Base-by-base conservation (phyloP, 2,329 filamentous ascomycete species). In the Venturiaceae sp. region DNA sequence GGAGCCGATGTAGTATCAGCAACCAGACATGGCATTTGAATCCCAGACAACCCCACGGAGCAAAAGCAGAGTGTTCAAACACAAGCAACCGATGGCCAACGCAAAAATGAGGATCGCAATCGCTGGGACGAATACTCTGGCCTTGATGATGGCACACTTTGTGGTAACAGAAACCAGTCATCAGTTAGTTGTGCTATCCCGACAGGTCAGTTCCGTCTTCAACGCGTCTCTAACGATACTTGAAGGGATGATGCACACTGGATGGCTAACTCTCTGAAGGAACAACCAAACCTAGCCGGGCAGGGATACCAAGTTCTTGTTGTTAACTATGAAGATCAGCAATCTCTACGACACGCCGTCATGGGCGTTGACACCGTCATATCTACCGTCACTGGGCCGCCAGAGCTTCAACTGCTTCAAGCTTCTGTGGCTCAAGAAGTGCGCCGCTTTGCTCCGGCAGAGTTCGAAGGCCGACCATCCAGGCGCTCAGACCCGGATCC, bases 331-430 rank as follows among this genome's bases (percentile, higher is more conserved):
- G 71, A 77, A 62, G 75, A 83, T 61, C 69, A 77, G 33, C 74
- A 78, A 1, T 78, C 78, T 44, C 77, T 92, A 28, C 76, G 76
- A 14, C 89, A 84, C 67, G 80, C 82, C 8, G 79, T 92, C n/a
- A 80, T 80, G 59, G 88, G 88, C 9, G 80, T 89, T 44, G 85
- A 91, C 69, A 80, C 88, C 11, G 81, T 90, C 64, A 87, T 91
- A 58, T 91, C 87, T 1, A 91, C 87, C 1, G 82, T 91, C 53
- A 81, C 80, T 1, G 86, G 85, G 3, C 73, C 72, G 19, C 76
- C 84, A 32, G 87, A 91, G 67, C 76, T 90, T 47, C 82, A 83
- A 61, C 79, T 91, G 33, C 90, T 91, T 68, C 83, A 87, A 64
- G 87, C 87, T 1, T 86, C 87, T 0, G 81, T 84, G 16, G 74